Evolutionary conservation across 139 green algal species (phyloP).

Genomic region (Coelastrella sp.): DNA sequence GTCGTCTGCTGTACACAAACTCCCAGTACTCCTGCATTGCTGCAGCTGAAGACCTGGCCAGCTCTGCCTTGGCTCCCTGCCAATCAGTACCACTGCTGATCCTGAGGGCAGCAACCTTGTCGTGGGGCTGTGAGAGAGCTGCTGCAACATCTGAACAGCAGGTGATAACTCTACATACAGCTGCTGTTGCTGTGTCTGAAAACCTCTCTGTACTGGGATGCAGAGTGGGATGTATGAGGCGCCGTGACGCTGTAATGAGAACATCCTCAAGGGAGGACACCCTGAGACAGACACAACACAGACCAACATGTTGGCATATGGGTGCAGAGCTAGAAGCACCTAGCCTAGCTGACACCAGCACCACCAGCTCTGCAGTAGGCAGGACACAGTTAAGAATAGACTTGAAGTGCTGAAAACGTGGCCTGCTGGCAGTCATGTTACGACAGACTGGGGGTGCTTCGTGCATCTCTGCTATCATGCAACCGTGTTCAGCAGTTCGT

Average conservation of each 20-base stretch:
- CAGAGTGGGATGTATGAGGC: slow-evolving; percentile 1
- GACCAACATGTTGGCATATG: too few species aligned
- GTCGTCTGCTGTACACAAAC: neutral
- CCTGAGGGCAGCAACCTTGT: neutral
- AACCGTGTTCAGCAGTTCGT: too few species aligned
- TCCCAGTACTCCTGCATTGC: slow-evolving; percentile 24
- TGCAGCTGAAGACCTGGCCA: neutral
- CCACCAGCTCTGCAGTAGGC: too few species aligned
- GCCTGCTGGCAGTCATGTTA: too few species aligned
- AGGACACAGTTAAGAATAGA: too few species aligned
- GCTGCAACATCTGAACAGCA: neutral
- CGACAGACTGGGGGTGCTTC: too few species aligned
- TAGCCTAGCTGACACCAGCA: too few species aligned
- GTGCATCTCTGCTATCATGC: too few species aligned
- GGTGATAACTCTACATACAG: neutral
- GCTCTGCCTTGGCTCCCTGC: neutral
- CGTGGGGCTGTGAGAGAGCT: neutral
- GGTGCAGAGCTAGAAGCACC: too few species aligned
- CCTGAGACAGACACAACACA: neutral
- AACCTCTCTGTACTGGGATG: neutral
- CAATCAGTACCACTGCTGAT: neutral
- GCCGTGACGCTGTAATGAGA: neutral
- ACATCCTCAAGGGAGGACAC: slow-evolving; percentile 18
- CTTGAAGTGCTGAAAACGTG: too few species aligned
- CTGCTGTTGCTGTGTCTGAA: neutral